These are phyloP conservation scores for Epichloe glyceriae DNA, from an alignment of 2,329 filamentous ascomycete species.

Conservation along the genomic window DNA sequence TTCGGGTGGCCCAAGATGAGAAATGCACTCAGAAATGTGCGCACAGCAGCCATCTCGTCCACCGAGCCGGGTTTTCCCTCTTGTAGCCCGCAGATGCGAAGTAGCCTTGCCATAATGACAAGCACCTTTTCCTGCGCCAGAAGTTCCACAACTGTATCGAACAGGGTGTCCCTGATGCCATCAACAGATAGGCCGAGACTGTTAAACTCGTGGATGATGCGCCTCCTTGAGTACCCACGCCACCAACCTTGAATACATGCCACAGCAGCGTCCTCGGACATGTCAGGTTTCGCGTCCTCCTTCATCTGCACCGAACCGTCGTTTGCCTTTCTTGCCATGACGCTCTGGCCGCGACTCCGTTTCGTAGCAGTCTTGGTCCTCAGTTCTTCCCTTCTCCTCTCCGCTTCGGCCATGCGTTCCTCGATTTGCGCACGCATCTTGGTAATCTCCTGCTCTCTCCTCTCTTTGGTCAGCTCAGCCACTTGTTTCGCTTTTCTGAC, in stretches of 20 bases:
- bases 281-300: slow-evolving; percentile 29
- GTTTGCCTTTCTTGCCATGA: slow-evolving; percentile 35
- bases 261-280: slow-evolving; percentile 50
- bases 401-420: slow-evolving; percentile 65
- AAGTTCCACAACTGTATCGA: slow-evolving; percentile 60
- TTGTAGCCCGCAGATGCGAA: slow-evolving; percentile 56
- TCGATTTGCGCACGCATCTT: slow-evolving; percentile 64
- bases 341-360: slow-evolving; percentile 40
- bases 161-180: slow-evolving; percentile 53
- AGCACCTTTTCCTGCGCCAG: slow-evolving; percentile 56
- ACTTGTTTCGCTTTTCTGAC: slow-evolving; percentile 71
- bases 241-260: slow-evolving; percentile 58
- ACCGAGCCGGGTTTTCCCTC: slow-evolving; percentile 51
- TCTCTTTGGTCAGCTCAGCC: slow-evolving; percentile 71
- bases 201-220: slow-evolving; percentile 51
- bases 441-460: slow-evolving; percentile 59
- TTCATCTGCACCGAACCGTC: slow-evolving; percentile 35
- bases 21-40: slow-evolving; percentile 69
- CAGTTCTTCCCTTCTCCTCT: slow-evolving; percentile 55
- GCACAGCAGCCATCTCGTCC: slow-evolving; percentile 55
- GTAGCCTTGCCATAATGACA: slow-evolving; percentile 49
- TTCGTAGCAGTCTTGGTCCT: slow-evolving; percentile 39
- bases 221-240: slow-evolving; percentile 45
- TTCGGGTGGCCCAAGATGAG: slow-evolving; percentile 68
- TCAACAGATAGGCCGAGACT: slow-evolving; percentile 58